These are phyloP conservation scores for Rhynchosporium secalis DNA, from an alignment of 2,329 filamentous ascomycete genomes.

Conservation along the genomic window DNA sequence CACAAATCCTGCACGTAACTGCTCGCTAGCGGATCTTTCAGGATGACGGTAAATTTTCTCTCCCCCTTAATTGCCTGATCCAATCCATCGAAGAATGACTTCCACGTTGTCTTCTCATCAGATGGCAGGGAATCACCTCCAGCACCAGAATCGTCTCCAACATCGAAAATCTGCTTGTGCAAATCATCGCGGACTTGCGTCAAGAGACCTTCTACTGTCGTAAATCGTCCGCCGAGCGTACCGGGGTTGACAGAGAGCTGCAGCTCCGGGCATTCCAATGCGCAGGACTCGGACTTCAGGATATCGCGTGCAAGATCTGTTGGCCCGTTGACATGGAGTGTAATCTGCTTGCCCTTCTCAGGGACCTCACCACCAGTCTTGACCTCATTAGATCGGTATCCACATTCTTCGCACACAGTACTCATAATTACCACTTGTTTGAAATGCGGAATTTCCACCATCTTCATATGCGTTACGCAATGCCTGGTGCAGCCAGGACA, in stretches of 20 bases:
- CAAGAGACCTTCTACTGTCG: constrained; percentile 90
- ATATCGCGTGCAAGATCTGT: constrained; percentile 88
- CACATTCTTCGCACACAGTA: constrained; percentile 87
- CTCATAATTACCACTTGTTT: constrained; percentile 97
- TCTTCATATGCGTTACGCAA: constrained; percentile 95
- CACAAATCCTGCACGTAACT: constrained; percentile 93
- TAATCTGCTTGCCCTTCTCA: constrained; percentile 80
- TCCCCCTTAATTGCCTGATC: constrained; percentile 78
- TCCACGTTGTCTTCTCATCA: constrained; percentile 72
- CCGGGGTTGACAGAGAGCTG: constrained; percentile 86
- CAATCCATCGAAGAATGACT: constrained; percentile 75
- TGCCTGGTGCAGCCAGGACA: constrained; percentile 88
- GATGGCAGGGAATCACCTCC: constrained; percentile 78
- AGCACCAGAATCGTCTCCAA: constrained; percentile 53
- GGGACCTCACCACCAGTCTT: constrained; percentile 96
- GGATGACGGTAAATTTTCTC: constrained; percentile 75
- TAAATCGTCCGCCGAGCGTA: constrained; percentile 93
- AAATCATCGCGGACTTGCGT: constrained; percentile 92
- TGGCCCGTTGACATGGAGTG: constrained; percentile 65
- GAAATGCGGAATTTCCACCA: constrained; percentile 97
- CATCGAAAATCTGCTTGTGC: constrained; percentile 81
- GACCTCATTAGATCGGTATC: constrained; percentile 94
- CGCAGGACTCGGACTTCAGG: constrained; percentile 92
- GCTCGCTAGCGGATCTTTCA: constrained; percentile 86
- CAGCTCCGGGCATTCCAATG: constrained; percentile 82